Evolutionary conservation across 179 eudicot genomes (phyloP), one percentile per base, ranked within the genome.

Genomic region (Pouteria campechiana): DNA sequence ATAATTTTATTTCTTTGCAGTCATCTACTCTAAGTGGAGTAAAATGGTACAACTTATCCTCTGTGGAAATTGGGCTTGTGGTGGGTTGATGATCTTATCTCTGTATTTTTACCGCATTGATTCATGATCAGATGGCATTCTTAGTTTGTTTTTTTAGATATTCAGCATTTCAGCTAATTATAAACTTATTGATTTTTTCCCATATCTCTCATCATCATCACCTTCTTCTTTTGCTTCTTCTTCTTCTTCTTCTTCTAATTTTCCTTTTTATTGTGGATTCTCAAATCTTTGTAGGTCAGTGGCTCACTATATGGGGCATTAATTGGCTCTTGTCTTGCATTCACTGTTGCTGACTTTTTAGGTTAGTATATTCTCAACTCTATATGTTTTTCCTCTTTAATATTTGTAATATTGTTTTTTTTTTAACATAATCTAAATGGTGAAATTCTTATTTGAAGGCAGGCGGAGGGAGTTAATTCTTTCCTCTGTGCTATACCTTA

Each of bases 241-340:
- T n/a, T n/a, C n/a, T n/a, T n/a, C n/a, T n/a, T n/a, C n/a, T n/a
- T n/a, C n/a, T n/a, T n/a, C n/a, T n/a, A n/a, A 43, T 24, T 21
- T 35, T 43, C 37, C 23, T 35, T 21, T n/a, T 32, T 40, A 6
- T 38, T 32, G 28, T 27, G 30, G 16, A 30, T 33, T 6, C 40
- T 40, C n/a, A n/a, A 33, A 46, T 17, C 59, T 25, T 37, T 57
- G 50, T 84, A 86, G 98, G 82, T 84, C 52, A 90, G 98, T 73
- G 98, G 98, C 20, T 90, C 98, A 43, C 48, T 86, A 17, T 90
- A 86, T 63, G 98, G 98, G 48, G 98, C 98, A 42, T 68, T 90
- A 59, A 68, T 86, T 38, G 98, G 98, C 39, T 90, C 98, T 20
- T 31, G 57, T 37, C 31, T 86, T 71, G 96, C 96, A 47, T 90